Conservation (phyloP, 140 eudicot species). For the Anethum foeniculum region DNA sequence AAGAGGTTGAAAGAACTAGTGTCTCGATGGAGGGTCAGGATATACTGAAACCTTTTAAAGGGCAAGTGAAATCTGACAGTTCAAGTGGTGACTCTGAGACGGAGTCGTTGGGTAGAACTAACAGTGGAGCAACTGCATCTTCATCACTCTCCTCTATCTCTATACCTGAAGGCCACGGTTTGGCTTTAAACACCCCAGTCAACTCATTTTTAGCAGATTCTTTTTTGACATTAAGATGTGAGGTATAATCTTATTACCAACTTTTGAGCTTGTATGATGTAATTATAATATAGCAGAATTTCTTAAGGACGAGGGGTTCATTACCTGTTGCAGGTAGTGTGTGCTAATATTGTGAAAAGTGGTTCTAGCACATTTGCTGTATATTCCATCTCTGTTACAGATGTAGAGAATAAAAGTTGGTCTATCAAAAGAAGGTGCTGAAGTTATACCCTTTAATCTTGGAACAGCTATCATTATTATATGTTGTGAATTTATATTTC, state of each 20-base stretch:
- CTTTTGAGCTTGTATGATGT: constrained; percentile 17
- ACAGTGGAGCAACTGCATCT: constrained; percentile 61
- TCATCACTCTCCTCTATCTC: constrained; percentile 43
- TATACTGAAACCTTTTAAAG: constrained; percentile 44
- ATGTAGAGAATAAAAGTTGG: constrained; percentile 72
- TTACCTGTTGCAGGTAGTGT: constrained; percentile 58
- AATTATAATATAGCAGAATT: constrained; percentile 6
- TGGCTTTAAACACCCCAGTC: constrained; percentile 38
- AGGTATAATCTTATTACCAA: constrained; percentile 41
- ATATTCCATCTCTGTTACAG: constrained; percentile 74
- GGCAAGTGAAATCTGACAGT: constrained; percentile 47
- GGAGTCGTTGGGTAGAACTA: constrained; percentile 58
- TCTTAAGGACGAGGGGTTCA: constrained; percentile 14
- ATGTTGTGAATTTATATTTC: constrained; percentile 7
- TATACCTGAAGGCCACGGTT: constrained; percentile 38
- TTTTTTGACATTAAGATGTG: constrained; percentile 82
- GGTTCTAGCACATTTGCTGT: constrained; percentile 84
- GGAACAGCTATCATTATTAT: neutral
- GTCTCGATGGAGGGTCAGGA: constrained; percentile 62
- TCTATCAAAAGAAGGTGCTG: constrained; percentile 86
- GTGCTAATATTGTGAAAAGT: constrained; percentile 86
- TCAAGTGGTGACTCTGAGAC: constrained; percentile 77
- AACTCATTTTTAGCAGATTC: constrained; percentile 48
- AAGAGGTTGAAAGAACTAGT: constrained; percentile 77
- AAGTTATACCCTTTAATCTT: neutral